Base-by-base conservation (phyloP, 164 flowering plant species). In the Stephania japonica region DNA sequence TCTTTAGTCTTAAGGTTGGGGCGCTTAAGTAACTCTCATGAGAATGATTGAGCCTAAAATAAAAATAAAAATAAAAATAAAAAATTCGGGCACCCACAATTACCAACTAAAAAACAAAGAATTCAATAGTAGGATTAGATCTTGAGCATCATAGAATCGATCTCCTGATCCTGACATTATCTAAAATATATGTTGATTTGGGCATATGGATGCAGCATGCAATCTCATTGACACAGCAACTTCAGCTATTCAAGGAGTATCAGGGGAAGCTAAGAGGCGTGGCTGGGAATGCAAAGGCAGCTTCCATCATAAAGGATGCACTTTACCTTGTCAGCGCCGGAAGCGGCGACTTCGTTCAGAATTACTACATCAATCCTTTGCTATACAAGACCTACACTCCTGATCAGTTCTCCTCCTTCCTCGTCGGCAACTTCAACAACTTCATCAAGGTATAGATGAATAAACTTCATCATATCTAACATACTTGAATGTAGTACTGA, bases 211-310 rank as follows among this genome's bases (percentile, higher is more conserved):
- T 73, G 83, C 88, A 95, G 99, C 88, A 88, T 61, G 92, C 87
- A 18, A 85, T 93, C 50, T 71, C 98, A 18, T 76, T 95, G 78
- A 71, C 97, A 4, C 87, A 88, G 62, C 99, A 95, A 73, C 0
- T 93, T 59, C 74, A 85, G 75, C 87, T 87, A 61, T 95, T 75
- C 87, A 93, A 87, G 83, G 97, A 95, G 62, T 95, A 95, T 82
- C 83, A 90, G 73, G 43, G 38, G 1, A 93, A 95, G 83, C 86
- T 95, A 67, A 81, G 84, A 7, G 79, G 84, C 70, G 88, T 87
- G 5, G 93, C 92, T 1, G 97, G 95, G 3, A 82, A 79, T 13
- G 67, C 49, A 44, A 85, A 87, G 73, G 86, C 98, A 13, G 80
- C 85, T 12, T 78, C 90, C n/a, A 93, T 93, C 70, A 65, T 93